phyloP scores from a whole-genome alignment of 768 basidiomycete genomes.

The Dentipellis sp. region DNA sequence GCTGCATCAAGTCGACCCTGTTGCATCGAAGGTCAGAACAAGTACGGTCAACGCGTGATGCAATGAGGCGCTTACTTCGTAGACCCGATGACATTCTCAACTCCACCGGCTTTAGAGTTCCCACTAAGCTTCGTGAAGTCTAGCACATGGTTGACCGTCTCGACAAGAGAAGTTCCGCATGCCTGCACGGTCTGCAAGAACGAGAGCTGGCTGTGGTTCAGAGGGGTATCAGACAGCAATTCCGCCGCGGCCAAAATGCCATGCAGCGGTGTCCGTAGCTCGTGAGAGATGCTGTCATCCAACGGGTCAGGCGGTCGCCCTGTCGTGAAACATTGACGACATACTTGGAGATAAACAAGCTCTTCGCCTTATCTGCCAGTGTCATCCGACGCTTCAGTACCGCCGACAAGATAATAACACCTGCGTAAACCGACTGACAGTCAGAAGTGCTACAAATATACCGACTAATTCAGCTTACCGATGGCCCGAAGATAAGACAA shows the following conservation, averaged over 20 bases:
- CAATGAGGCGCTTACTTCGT: constrained; percentile 37
- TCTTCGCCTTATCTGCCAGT: constrained; percentile 90
- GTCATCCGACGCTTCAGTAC: constrained; percentile 90
- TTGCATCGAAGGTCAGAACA: not conserved
- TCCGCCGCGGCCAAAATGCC: constrained; percentile 94
- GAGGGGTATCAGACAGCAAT: constrained; percentile 73
- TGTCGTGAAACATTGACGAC: constrained; percentile 12
- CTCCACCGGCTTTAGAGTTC: constrained; percentile 67
- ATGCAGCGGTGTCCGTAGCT: constrained; percentile 84
- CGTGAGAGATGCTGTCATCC: constrained; percentile 69
- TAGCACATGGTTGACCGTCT: constrained; percentile 94
- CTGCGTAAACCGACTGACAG: constrained; percentile 20
- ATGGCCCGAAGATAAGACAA: constrained; percentile 88
- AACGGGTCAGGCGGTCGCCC: not conserved
- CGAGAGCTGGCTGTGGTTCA: constrained; percentile 74
- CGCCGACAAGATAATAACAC: constrained; percentile 89
- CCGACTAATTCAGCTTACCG: constrained; percentile 29
- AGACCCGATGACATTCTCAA: constrained; percentile 65
- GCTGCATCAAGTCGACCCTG: constrained; percentile 67
- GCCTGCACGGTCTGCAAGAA: constrained; percentile 92
- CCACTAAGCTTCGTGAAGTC: constrained; percentile 95
- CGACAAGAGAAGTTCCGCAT: constrained; percentile 90
- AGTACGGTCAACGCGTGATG: not conserved
- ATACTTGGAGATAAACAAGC: constrained; percentile 85
- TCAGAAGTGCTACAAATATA: constrained; percentile 2